Evolutionary conservation across 2,329 filamentous ascomycete genomes (phyloP).

Genomic region (Cytospora piceicola): DNA sequence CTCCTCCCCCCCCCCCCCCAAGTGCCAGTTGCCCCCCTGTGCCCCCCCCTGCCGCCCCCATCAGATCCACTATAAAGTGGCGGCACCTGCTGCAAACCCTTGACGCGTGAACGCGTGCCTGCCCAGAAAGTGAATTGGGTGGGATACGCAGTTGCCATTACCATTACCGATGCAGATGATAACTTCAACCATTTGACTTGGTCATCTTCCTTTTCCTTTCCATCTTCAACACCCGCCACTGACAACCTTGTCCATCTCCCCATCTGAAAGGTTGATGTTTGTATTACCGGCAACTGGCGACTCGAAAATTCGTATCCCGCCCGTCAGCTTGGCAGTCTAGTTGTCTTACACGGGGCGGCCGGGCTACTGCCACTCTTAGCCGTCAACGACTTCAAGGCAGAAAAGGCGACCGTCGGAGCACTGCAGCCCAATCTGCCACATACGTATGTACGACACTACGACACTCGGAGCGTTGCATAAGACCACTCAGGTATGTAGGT

Average conservation of each 20-base stretch:
- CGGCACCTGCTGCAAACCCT: neutral
- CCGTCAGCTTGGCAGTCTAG: neutral
- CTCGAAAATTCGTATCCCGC: neutral
- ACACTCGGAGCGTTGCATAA: neutral
- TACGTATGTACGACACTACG: neutral
- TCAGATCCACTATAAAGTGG: neutral
- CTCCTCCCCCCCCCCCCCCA: neutral
- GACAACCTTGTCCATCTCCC: neutral
- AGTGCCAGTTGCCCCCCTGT: too few relatives aligned
- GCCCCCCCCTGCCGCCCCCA: too few relatives aligned
- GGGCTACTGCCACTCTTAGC: neutral
- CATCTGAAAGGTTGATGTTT: neutral
- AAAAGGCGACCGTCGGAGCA: neutral
- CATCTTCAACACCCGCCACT: neutral
- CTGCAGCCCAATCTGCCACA: constrained; percentile 4
- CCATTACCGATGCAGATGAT: neutral
- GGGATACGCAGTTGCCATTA: neutral
- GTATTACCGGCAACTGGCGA: constrained; percentile 1
- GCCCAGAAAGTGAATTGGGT: neutral
- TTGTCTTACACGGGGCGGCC: constrained; percentile 1
- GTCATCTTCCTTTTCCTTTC: neutral
- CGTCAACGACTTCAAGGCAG: neutral
- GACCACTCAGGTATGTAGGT: neutral
- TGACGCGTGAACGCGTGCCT: constrained; percentile 2
- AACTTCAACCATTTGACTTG: neutral